phyloP scores from a whole-genome alignment of 225 moss, liverwort and hornwort species.

The Rhytidiadelphus loreus region DNA sequence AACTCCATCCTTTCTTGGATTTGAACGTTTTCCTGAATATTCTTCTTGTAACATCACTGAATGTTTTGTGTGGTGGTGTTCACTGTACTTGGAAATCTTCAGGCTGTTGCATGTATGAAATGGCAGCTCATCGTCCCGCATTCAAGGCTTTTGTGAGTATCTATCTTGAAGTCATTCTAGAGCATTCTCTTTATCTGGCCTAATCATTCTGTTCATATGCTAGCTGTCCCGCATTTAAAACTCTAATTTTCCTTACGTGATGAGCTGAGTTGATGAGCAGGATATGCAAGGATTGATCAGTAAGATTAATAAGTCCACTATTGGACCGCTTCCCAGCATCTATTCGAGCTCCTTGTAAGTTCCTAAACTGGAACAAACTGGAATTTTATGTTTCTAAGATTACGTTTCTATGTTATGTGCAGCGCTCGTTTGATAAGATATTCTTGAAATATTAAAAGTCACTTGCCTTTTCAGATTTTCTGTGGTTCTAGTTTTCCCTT shows the following conservation, averaged over 20 bases:
- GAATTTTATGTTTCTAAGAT: not conserved
- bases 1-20: not conserved
- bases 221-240: not conserved
- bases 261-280: slow-evolving; percentile 21
- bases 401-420: not conserved
- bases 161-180: not conserved
- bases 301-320: slow-evolving; percentile 96
- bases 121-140: slow-evolving; percentile 97
- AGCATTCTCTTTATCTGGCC: not conserved
- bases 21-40: not conserved
- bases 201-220: not conserved
- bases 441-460: not conserved
- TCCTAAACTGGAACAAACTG: not conserved
- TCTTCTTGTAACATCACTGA: not conserved
- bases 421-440: not conserved
- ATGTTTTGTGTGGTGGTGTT: not conserved
- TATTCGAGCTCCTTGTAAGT: slow-evolving; percentile 87
- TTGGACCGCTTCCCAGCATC: slow-evolving; percentile 88
- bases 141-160: slow-evolving; percentile 95
- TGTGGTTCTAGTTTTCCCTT: not conserved
- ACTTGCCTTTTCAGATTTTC: not conserved
- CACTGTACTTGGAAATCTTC: not conserved
- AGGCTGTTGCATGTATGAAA: slow-evolving; percentile 99
- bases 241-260: not conserved
- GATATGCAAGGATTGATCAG: slow-evolving; percentile 99